Base-by-base conservation (phyloP, 768 basidiomycete genomes). In the Tricholomella constricta region DNA sequence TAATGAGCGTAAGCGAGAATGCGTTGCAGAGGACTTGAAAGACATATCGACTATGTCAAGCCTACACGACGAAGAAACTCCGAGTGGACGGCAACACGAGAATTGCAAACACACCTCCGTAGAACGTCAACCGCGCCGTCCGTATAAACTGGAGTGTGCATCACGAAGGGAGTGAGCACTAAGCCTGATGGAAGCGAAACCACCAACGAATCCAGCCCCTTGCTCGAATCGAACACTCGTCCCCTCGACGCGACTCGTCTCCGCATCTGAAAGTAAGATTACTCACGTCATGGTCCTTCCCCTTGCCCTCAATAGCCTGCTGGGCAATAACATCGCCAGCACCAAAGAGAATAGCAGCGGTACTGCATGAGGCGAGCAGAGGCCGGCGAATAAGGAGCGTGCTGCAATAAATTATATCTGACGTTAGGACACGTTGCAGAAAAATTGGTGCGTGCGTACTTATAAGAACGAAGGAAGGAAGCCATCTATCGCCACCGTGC, bases 241-340 rank as follows among this genome's bases (percentile, higher is more conserved):
- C n/a, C n/a, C n/a, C n/a, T n/a, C n/a, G n/a, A n/a, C n/a, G n/a
- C n/a, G n/a, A n/a, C n/a, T n/a, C n/a, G n/a, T n/a, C n/a, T n/a
- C n/a, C n/a, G n/a, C n/a, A n/a, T n/a, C n/a, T n/a, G 42, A 45
- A 7, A 47, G 20, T 27, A 42, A 20, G 10, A 46, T 51, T 26
- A 76, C 84, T 59, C 57, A 90, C 89, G 58, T 97, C 93, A 63
- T 96, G 93, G 2, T 85, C 67, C 48, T 63, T 73, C 6, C 91
- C 90, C 58, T 75, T 81, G 62, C 75, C 76, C 64, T 95, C 94
- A 17, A 95, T 80, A 1, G 73, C 80, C 68, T 96, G 94, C 69
- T 97, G 94, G 0, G 94, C 94, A 37, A 95, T 79, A 1, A 94
- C 61, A 64, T 93, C 91, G 19, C 89, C 90, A 6, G 79, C 74